These are phyloP conservation scores for Venturia oleaginea DNA, from an alignment of 2,329 filamentous ascomycete genomes.

Conservation along the genomic window DNA sequence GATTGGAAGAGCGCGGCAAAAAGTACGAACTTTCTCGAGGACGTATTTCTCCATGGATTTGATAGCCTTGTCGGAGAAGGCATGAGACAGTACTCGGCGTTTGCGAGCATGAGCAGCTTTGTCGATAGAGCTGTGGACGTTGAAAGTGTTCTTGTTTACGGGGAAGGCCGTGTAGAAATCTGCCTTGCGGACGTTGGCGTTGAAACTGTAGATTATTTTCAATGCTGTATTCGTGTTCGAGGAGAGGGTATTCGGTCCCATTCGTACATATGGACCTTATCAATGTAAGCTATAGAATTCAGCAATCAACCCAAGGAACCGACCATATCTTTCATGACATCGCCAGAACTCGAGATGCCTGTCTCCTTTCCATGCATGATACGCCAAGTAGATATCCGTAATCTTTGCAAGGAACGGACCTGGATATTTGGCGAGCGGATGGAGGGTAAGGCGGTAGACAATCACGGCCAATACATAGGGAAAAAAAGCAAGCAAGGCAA, in stretches of 20 bases:
- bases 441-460: conserved; percentile 14
- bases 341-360: conserved; percentile 64
- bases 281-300: conserved; percentile 12
- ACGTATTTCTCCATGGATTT: conserved; percentile 38
- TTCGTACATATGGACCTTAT: conserved; percentile 56
- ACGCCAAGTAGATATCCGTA: conserved; percentile 29
- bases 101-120: conserved; percentile 38
- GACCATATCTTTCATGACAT: conserved; percentile 63
- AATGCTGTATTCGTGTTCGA: conserved; percentile 57
- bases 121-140: conserved; percentile 37
- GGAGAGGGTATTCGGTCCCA: conserved; percentile 67
- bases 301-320: not conserved
- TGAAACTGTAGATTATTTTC: conserved; percentile 41
- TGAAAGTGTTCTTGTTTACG: conserved; percentile 32
- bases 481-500: not conserved
- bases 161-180: conserved; percentile 41
- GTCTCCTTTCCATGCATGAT: conserved; percentile 66
- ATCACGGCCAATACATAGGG: conserved; percentile 8
- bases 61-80: conserved; percentile 38
- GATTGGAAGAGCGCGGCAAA: conserved; percentile 25
- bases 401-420: conserved; percentile 20
- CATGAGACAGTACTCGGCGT: conserved; percentile 37
- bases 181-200: conserved; percentile 40
- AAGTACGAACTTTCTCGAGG: conserved; percentile 33
- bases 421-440: conserved; percentile 17